A percentile compares a stretch with the other conserved stretches of the same genome.
Evolutionary conservation across 1,284 basidiomycete species (phyloP).

Genomic region (Kwoniella shivajii): DNA sequence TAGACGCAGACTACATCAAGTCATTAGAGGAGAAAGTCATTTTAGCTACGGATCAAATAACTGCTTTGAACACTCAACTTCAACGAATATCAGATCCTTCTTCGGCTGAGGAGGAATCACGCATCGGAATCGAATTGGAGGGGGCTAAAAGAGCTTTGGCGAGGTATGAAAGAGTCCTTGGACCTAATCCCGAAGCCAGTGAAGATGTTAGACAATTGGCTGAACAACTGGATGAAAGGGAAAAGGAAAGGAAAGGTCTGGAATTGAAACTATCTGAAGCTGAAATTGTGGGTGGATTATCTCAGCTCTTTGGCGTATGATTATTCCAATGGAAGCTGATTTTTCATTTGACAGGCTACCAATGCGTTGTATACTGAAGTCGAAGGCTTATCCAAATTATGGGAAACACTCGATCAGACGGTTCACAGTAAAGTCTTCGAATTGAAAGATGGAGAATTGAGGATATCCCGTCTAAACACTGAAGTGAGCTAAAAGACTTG

Average conservation of each 20-base stretch:
- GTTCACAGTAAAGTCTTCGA: constrained; percentile 84
- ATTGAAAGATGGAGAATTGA: constrained; percentile 74
- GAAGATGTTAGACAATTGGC: constrained; percentile 61
- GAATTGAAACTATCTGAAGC: constrained; percentile 56
- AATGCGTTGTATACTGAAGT: constrained; percentile 81
- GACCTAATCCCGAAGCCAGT: constrained; percentile 57
- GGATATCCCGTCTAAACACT: constrained; percentile 63
- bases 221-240: constrained; percentile 64
- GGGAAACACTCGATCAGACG: constrained; percentile 82
- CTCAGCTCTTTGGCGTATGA: too few relatives aligned
- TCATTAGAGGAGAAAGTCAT: constrained; percentile 63
- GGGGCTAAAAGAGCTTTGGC: constrained; percentile 57
- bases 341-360: constrained; percentile 61
- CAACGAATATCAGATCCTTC: constrained; percentile 28
- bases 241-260: constrained; percentile 64
- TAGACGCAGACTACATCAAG: constrained; percentile 66
- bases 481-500: constrained; percentile 59
- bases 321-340: too few relatives aligned
- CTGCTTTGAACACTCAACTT: constrained; percentile 26
- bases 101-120: constrained; percentile 17
- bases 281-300: constrained; percentile 53
- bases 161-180: constrained; percentile 66
- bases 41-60: constrained; percentile 44
- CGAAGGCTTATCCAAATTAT: constrained; percentile 81
- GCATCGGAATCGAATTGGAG: constrained; percentile 33